These are phyloP conservation scores for Boletus sensibilis DNA, from an alignment of 768 basidiomycete genomes.

Conservation along the genomic window DNA sequence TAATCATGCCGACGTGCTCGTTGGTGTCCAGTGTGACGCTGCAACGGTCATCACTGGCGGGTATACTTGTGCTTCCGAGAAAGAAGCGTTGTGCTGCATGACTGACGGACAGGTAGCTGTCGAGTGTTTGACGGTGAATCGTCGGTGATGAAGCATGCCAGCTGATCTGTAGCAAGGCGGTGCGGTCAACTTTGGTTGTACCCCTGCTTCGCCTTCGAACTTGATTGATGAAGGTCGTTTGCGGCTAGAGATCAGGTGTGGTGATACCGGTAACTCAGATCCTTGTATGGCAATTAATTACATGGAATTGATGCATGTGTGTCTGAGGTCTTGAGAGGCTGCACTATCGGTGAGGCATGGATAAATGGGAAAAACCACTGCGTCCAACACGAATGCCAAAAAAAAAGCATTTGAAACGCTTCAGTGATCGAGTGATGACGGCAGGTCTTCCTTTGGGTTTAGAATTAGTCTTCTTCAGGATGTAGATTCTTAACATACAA, in stretches of 20 bases:
- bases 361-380: not conserved
- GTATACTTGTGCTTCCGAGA: not conserved
- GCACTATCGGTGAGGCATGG: not conserved
- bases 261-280: not conserved
- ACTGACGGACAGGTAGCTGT: not conserved
- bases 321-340: not conserved
- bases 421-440: not conserved
- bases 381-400: not conserved
- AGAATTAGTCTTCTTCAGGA: constrained; percentile 2
- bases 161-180: not conserved
- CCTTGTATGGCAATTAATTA: not conserved
- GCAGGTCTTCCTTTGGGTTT: constrained; percentile 1
- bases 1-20: not conserved
- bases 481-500: constrained; percentile 19
- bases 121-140: not conserved
- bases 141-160: not conserved
- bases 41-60: not conserved
- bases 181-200: not conserved
- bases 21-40: not conserved
- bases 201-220: not conserved
- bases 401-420: not conserved
- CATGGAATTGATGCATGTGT: not conserved
- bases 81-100: not conserved
- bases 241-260: not conserved
- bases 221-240: not conserved